Evolutionary conservation across 768 basidiomycete species (phyloP), one percentile per base, ranked within the genome.

Genomic region (Boletus pseudopeckii): DNA sequence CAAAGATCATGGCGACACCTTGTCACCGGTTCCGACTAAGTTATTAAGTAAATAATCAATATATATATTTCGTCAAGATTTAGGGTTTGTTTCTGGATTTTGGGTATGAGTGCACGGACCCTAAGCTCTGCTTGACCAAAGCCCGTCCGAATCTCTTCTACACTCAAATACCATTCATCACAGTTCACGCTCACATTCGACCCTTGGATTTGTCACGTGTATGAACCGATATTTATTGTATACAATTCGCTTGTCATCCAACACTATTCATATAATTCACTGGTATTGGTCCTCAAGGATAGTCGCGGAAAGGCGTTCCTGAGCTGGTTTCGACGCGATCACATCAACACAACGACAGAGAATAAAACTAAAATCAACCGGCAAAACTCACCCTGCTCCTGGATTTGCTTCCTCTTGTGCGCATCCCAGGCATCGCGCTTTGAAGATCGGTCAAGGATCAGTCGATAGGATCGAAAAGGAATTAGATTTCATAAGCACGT

Each of bases 351-450:
- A 7, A 36, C 13, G n/a, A 38, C 5, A 7, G 28, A 20, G 5
- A 39, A n/a, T 2, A 15, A 43, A 38, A 24, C 13, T 15, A 15
- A 13, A 17, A 22, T 18, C 3, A 14, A 37, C 7, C 2, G 6
- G n/a, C 32, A 4, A 17, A 26, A 38, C 55, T 46, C 33, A 57
- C 59, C 59, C 8, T 36, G 8, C 15, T 52, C 3, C 37, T 3
- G 1, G 7, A 37, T 1, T 7, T 37, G 13, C 20, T 6, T 47
- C 36, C 4, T n/a, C 59, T 57, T 46, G 50, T 37, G 11, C 0
- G 2, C 14, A 14, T 60, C 59, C 17, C 11, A 61, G 15, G 48
- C 44, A 6, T 61, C 40, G 1, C 14, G 2, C 55, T 62, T 39
- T 37, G 2, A 42, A 22, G 17, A 45, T 32, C 8, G 7, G 28